phyloP scores from a whole-genome alignment of 805 yeast species.

The Saccharomycopsis fermentans region DNA sequence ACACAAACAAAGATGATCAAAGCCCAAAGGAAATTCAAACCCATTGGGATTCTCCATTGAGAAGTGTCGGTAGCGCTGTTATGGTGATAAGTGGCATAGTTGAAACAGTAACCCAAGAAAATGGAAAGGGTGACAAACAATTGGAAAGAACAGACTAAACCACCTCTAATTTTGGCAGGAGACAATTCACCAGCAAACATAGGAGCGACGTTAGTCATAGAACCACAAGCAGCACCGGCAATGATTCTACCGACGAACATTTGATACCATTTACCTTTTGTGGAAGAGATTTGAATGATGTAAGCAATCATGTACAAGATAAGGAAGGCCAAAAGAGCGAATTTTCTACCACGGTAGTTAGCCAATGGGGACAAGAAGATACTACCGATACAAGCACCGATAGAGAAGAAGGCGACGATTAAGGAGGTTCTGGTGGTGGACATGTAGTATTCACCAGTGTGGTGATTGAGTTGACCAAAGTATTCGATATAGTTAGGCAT shows the following conservation, averaged over 20 bases:
- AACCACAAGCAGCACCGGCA: constrained; percentile 71
- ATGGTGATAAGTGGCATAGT: constrained; percentile 44
- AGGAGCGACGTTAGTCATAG: constrained; percentile 66
- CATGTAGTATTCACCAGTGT: constrained; percentile 32
- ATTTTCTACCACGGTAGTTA: constrained; percentile 52
- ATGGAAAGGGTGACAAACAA: constrained; percentile 63
- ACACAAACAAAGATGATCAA: constrained; percentile 29
- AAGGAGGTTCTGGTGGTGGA: constrained; percentile 42
- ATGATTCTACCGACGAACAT: constrained; percentile 52
- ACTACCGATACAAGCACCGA: constrained; percentile 71
- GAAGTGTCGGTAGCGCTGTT: constrained; percentile 37
- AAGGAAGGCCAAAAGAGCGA: constrained; percentile 44
- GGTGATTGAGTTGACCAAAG: constrained; percentile 37
- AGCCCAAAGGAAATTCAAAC: constrained; percentile 36
- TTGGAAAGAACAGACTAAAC: constrained; percentile 61
- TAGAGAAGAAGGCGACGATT: constrained; percentile 47
- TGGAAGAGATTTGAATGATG: constrained; percentile 48
- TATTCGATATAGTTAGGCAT: constrained; percentile 45
- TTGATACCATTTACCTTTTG: constrained; percentile 45
- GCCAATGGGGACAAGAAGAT: constrained; percentile 45
- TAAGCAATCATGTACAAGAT: constrained; percentile 51
- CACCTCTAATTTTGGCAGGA: constrained; percentile 63
- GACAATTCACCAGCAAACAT: constrained; percentile 60
- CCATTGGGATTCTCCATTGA: constrained; percentile 63
- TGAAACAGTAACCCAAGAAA: constrained; percentile 58